A percentile compares a stretch with the other conserved stretches of the same genome.
phyloP scores from a whole-genome alignment of 2,329 filamentous ascomycete genomes.

The Fusarium subtropicale region DNA sequence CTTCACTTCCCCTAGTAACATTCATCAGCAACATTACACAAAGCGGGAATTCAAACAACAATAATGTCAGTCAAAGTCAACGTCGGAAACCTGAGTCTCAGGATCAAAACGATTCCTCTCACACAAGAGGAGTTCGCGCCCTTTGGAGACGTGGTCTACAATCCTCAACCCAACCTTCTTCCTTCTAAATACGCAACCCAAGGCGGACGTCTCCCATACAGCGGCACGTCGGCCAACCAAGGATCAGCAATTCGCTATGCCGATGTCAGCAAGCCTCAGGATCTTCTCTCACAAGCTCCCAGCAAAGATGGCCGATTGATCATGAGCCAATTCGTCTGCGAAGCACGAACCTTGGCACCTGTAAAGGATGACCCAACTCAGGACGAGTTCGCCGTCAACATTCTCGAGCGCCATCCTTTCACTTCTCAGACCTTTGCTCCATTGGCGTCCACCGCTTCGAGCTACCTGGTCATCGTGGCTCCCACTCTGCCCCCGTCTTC shows the following conservation, averaged over 20 bases:
- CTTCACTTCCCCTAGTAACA: neutral
- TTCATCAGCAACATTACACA: neutral
- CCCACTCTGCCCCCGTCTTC: conserved; percentile 70
- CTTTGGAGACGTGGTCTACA: conserved; percentile 86
- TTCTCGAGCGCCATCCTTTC: conserved; percentile 92
- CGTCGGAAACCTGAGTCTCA: conserved; percentile 42
- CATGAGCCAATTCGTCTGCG: conserved; percentile 92
- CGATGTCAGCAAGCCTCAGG: conserved; percentile 77
- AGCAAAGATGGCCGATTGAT: conserved; percentile 67
- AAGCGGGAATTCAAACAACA: neutral
- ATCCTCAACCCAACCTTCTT: conserved; percentile 71
- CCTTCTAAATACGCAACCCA: conserved; percentile 60
- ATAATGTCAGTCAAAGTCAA: conserved; percentile 47
- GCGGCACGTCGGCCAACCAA: conserved; percentile 79
- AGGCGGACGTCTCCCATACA: conserved; percentile 54
- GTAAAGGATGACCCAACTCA: conserved; percentile 19
- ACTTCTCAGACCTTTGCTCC: conserved; percentile 95
- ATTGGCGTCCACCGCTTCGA: conserved; percentile 63
- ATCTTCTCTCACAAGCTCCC: conserved; percentile 76
- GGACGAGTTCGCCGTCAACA: conserved; percentile 67
- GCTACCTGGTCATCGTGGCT: conserved; percentile 89
- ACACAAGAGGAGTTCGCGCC: conserved; percentile 75
- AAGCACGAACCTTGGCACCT: conserved; percentile 47
- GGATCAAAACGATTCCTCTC: conserved; percentile 72
- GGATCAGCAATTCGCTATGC: conserved; percentile 89